phyloP scores from a whole-genome alignment of 2,329 filamentous ascomycete species.

The Dendryphion nanum region DNA sequence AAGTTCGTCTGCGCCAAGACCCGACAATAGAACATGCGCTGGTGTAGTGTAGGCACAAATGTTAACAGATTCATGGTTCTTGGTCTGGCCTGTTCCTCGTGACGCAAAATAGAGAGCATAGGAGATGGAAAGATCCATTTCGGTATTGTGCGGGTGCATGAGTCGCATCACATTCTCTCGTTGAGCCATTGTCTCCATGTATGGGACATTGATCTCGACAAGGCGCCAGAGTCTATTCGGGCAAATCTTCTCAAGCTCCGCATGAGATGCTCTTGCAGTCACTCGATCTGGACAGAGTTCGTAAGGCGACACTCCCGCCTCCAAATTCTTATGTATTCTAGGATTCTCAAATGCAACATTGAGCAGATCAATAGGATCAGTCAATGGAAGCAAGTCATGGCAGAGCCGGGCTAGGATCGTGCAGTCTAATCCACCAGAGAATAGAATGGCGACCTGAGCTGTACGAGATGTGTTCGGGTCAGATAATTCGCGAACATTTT shows the following conservation, averaged over 20 bases:
- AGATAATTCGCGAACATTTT: constrained; percentile 28
- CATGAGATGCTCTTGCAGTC: constrained; percentile 76
- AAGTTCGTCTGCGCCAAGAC: constrained; percentile 91
- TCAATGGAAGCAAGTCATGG: constrained; percentile 69
- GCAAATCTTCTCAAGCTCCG: constrained; percentile 70
- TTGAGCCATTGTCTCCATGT: constrained; percentile 68
- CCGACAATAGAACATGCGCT: constrained; percentile 83
- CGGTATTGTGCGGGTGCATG: constrained; percentile 91
- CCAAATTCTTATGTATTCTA: constrained; percentile 51
- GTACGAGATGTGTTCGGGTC: constrained; percentile 2
- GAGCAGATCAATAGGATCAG: constrained; percentile 77
- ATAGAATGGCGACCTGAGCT: constrained; percentile 72
- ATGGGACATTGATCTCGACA: constrained; percentile 80
- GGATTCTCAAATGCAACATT: constrained; percentile 98
- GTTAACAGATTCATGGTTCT: constrained; percentile 21
- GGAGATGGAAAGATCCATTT: constrained; percentile 97
- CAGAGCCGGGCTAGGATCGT: constrained; percentile 78
- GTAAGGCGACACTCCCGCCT: constrained; percentile 52
- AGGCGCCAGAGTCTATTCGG: constrained; percentile 77
- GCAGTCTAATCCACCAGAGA: constrained; percentile 93
- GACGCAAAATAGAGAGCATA: constrained; percentile 94
- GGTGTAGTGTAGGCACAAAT: constrained; percentile 59
- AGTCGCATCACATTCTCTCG: constrained; percentile 68
- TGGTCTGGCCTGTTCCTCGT: constrained; percentile 61
- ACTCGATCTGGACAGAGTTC: constrained; percentile 87